Base-by-base conservation (phyloP, 1,284 basidiomycete species). In the Abortiporus biennis region DNA sequence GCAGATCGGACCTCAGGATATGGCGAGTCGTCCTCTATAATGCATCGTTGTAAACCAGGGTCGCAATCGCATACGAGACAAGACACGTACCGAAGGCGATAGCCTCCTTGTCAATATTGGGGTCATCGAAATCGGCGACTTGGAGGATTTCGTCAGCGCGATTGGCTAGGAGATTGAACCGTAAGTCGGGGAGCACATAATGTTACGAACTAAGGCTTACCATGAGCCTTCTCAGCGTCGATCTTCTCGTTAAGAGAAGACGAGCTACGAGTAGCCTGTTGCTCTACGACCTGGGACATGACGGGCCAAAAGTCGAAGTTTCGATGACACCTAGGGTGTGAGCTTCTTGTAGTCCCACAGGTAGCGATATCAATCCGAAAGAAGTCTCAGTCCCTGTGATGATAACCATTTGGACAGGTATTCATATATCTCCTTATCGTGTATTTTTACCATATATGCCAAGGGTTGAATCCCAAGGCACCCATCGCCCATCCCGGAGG, bases 1-100 rank as follows among this genome's bases (percentile, higher is more conserved):
- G 78, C 76, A 20, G 78, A 76, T 32, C 80, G 74, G 17, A 83
- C 80, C 56, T 81, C 78, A 24, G 74, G 72, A 51, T 78, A 79
- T 0, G 76, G 76, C 9, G 75, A 78, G 50, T 70, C 74, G 47
- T 76, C 72, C 61, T 64, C 62, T 64, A 24, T 3, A 16, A n/a
- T n/a, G n/a, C n/a, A n/a, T n/a, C n/a, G n/a, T n/a, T n/a, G n/a
- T n/a, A 19, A 25, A 17, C 19, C n/a, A 32, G 36, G 19, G 27
- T 24, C 9, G 20, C 6, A 27, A 36, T n/a, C n/a, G n/a, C n/a
- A n/a, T n/a, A 17, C n/a, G 2, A n/a, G 12, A 16, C 8, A 21
- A 8, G 1, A 24, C 2, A 33, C 53, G 11, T 30, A 55, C 54
- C 62, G 25, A 53, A 54, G 8, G 56, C 45, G 21, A 58, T 39